These are phyloP conservation scores for Solanum acaule DNA, from an alignment of 257 asterid genomes.

Conservation along the genomic window DNA sequence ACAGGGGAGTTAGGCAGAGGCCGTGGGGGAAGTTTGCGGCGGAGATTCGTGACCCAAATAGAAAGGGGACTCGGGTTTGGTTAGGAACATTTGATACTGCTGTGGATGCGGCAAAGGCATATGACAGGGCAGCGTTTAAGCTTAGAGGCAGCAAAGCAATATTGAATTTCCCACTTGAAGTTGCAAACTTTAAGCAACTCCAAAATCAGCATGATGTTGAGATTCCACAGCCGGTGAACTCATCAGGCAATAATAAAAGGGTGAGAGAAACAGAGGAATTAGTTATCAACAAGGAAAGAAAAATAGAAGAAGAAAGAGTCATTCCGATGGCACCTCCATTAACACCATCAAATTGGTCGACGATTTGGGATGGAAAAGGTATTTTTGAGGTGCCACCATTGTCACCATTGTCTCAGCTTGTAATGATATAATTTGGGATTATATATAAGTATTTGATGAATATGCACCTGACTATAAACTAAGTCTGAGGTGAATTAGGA, in stretches of 20 bases:
- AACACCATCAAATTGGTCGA: slow-evolving; percentile 84
- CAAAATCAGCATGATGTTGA: not conserved
- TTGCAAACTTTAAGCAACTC: slow-evolving; percentile 17
- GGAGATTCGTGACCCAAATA: slow-evolving; percentile 66
- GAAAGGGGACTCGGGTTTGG: slow-evolving; percentile 67
- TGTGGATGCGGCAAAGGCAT: slow-evolving; percentile 19
- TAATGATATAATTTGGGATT: slow-evolving; percentile 13
- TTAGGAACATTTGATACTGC: slow-evolving; percentile 68
- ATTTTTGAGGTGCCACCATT: slow-evolving; percentile 68
- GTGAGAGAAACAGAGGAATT: slow-evolving; percentile 21
- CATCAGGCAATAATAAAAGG: no score
- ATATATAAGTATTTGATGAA: not conserved
- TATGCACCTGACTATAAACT: slow-evolving; percentile 31
- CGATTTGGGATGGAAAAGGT: slow-evolving; percentile 78
- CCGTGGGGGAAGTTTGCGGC: slow-evolving; percentile 79
- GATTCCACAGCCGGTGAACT: no score
- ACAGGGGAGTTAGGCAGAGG: slow-evolving; percentile 60
- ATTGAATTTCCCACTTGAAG: slow-evolving; percentile 71
- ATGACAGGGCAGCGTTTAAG: slow-evolving; percentile 70
- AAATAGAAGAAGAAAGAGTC: slow-evolving; percentile 17
- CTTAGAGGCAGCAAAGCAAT: slow-evolving; percentile 63
- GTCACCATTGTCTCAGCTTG: slow-evolving; percentile 4
- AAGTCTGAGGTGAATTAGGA: slow-evolving; percentile 34
- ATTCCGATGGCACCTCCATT: slow-evolving; percentile 19
- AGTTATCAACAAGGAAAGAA: slow-evolving; percentile 22